These are phyloP conservation scores for Penicillium concentricum DNA, from an alignment of 2,329 filamentous ascomycete genomes.

Conservation along the genomic window DNA sequence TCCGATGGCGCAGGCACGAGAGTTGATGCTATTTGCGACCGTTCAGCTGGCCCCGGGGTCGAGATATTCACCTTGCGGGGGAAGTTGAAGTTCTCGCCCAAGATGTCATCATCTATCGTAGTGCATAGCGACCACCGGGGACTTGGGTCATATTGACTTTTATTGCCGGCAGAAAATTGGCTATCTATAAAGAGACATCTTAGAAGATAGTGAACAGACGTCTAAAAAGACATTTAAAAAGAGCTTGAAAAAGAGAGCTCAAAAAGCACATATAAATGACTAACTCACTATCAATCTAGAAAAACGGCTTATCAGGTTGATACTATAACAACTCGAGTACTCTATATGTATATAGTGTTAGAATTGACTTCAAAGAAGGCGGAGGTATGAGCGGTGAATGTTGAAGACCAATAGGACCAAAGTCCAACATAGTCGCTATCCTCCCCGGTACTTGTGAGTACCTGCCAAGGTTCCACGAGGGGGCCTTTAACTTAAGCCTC, in stretches of 20 bases:
- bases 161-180: background rate
- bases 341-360: background rate
- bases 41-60: background rate
- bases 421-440: background rate
- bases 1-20: background rate
- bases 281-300: background rate
- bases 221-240: background rate
- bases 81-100: constrained; percentile 7
- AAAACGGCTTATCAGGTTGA: no score
- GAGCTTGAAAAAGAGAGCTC: background rate
- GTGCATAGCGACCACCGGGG: background rate
- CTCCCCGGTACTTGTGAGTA: accelerated
- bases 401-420: background rate
- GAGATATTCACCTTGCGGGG: constrained; percentile 1
- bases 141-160: background rate
- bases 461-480: background rate
- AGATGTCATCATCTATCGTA: background rate
- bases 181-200: background rate
- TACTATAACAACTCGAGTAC: background rate
- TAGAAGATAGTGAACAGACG: no score
- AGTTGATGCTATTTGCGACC: background rate
- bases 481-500: background rate
- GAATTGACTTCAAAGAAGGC: background rate
- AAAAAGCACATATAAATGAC: background rate
- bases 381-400: background rate